phyloP scores from a whole-genome alignment of 495 filamentous ascomycete species.

The Hypoxylon lienhwacheense region DNA sequence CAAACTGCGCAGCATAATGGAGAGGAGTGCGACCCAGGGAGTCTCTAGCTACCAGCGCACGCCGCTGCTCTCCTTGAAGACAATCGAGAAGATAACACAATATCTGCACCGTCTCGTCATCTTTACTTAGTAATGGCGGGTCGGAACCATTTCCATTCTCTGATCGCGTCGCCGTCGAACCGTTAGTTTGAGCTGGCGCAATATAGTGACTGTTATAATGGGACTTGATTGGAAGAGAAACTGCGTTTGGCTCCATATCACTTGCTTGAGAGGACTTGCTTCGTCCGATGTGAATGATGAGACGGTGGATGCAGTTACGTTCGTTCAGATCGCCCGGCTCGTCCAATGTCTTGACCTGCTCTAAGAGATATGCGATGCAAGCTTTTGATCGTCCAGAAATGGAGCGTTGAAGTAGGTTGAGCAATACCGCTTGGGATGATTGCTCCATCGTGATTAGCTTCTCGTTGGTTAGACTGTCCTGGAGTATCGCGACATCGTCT shows the following conservation, averaged over 20 bases:
- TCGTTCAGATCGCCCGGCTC: slow-evolving; percentile 91
- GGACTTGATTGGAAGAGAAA: slow-evolving; percentile 51
- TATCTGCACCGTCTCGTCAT: slow-evolving; percentile 75
- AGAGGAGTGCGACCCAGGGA: slow-evolving; percentile 81
- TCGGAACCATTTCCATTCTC: slow-evolving; percentile 48
- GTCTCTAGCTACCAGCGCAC: slow-evolving; percentile 70
- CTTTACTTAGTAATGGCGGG: slow-evolving; percentile 61
- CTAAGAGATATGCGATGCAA: slow-evolving; percentile 70
- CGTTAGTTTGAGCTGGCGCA: slow-evolving; percentile 71
- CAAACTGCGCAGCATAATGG: slow-evolving; percentile 95
- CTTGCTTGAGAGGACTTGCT: slow-evolving; percentile 63
- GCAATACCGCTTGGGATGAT: slow-evolving; percentile 64
- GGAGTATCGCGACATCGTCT: slow-evolving; percentile 66
- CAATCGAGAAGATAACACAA: slow-evolving; percentile 71
- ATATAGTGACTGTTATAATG: slow-evolving; percentile 64
- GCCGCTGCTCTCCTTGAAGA: slow-evolving; percentile 67
- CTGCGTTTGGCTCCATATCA: slow-evolving; percentile 52
- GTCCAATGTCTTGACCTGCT: slow-evolving; percentile 67
- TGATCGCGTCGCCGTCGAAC: slow-evolving; percentile 54
- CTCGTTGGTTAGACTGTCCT: slow-evolving; percentile 60
- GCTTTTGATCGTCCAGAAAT: slow-evolving; percentile 70
- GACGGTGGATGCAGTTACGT: slow-evolving; percentile 88
- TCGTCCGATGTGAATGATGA: slow-evolving; percentile 87
- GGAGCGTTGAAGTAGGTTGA: slow-evolving; percentile 80
- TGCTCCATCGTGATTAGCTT: slow-evolving; percentile 54